Percentiles rank a stretch among this genome's conserved stretches.
Evolutionary conservation across 2,329 filamentous ascomycete genomes (phyloP).

Genomic region (Fusarium domesticum): DNA sequence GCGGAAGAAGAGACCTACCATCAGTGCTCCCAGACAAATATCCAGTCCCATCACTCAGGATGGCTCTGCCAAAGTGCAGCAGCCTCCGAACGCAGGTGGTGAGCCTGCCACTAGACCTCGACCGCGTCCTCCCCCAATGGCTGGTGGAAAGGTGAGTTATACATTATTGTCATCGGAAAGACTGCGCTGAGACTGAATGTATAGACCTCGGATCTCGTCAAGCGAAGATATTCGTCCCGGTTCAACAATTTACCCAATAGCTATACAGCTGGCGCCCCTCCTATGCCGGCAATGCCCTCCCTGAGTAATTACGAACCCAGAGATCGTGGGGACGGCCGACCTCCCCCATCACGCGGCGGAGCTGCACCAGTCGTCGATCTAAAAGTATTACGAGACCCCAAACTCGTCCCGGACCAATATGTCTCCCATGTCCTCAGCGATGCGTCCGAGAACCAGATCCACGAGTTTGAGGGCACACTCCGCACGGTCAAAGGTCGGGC

Average conservation of each 20-base stretch:
- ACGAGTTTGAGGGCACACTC: constrained; percentile 73
- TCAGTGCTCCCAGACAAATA: constrained; percentile 62
- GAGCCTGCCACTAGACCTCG: constrained; percentile 39
- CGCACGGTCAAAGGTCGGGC: constrained; percentile 75
- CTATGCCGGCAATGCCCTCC: constrained; percentile 66
- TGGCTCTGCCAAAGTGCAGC: constrained; percentile 33
- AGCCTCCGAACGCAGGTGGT: constrained; percentile 12
- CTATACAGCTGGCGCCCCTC: constrained; percentile 65
- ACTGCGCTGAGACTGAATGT: background rate
- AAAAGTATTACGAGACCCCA: constrained; percentile 75
- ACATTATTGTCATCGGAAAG: too few relatives aligned
- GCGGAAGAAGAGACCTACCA: constrained; percentile 58
- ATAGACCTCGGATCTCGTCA: constrained; percentile 78
- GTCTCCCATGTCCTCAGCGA: constrained; percentile 73
- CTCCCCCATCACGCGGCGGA: constrained; percentile 52
- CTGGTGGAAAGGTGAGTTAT: constrained; percentile 54
- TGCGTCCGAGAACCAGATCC: constrained; percentile 83
- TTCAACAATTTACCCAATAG: constrained; percentile 76
- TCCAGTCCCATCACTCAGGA: constrained; percentile 58
- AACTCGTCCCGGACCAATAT: constrained; percentile 75
- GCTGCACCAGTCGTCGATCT: constrained; percentile 69
- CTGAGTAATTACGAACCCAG: constrained; percentile 56
- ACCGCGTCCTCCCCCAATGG: constrained; percentile 47
- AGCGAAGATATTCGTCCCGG: constrained; percentile 88
- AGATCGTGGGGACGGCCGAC: constrained; percentile 41